phyloP scores from a whole-genome alignment of 1,284 basidiomycete species.

The Moesziomyces sp. region DNA sequence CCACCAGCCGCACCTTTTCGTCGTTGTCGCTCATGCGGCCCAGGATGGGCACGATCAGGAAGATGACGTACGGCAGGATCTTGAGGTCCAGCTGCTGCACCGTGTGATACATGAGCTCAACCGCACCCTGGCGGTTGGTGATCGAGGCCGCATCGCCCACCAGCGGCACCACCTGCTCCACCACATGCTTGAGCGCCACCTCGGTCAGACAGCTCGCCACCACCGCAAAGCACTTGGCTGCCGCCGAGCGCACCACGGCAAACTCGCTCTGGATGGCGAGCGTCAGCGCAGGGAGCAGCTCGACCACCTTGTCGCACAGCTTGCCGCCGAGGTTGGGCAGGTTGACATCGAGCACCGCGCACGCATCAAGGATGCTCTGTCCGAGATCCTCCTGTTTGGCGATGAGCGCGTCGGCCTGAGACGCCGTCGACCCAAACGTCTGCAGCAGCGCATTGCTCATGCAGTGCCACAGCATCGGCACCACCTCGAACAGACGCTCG shows the following conservation, averaged over 20 bases:
- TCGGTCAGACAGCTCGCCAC: conserved; percentile 86
- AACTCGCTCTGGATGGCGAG: conserved; percentile 83
- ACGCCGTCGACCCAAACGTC: conserved; percentile 75
- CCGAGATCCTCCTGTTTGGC: conserved; percentile 70
- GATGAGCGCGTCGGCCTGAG: conserved; percentile 29
- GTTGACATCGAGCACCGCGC: conserved; percentile 87
- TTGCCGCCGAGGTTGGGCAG: conserved; percentile 79
- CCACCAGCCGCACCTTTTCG: conserved; percentile 87
- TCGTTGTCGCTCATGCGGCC: conserved; percentile 97
- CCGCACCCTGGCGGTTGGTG: conserved; percentile 85
- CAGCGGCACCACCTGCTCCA: conserved; percentile 85
- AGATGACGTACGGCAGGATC: conserved; percentile 94
- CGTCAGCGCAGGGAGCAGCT: conserved; percentile 81
- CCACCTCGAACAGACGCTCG: conserved; percentile 76
- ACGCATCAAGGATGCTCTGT: conserved; percentile 91
- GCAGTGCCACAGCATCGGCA: conserved; percentile 94
- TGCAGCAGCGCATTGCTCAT: conserved; percentile 82
- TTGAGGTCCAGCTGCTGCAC: conserved; percentile 92
- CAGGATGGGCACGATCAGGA: conserved; percentile 93
- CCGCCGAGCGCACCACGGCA: conserved; percentile 87
- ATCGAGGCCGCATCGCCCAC: conserved; percentile 83
- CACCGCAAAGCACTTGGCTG: conserved; percentile 85
- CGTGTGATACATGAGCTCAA: conserved; percentile 86
- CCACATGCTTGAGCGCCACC: conserved; percentile 86
- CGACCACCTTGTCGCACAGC: conserved; percentile 77